Evolutionary conservation across 495 filamentous ascomycete genomes (phyloP), one percentile per base, ranked within the genome.

Genomic region (Penicillium maclennaniae): DNA sequence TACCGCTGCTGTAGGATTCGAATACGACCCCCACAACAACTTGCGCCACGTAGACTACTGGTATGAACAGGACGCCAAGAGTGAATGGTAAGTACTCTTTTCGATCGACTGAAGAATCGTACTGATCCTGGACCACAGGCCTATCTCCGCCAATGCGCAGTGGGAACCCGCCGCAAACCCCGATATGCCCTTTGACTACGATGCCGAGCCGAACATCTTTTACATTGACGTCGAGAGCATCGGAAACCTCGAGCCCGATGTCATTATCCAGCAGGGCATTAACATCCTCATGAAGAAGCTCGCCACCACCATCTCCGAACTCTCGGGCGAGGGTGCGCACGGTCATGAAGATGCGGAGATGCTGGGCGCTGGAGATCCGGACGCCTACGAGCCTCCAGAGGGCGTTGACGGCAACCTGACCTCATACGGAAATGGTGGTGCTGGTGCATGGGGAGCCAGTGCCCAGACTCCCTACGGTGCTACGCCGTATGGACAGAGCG

Each of bases 21-120:
- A 98, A 71, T 98, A 98, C 69, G 93, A 98, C 65, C 93, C 93
- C 52, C 86, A 92, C 66, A 98, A 98, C 70, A 95, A 92, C 68
- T 71, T 98, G 42, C 77, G 80, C 52, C 93, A 98, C 73, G 73
- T 90, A 38, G 87, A 95, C 63, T 83, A 92, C 65, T 98, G 93
- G 93, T 96, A 89, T 66, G 93, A 98, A 77, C 74, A 85, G 62
- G 86, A 95, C 77, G 68, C 91, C 3, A 78, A 78, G 45, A 80
- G 82, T 62, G 93, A 98, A 79, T 98, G 93, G 93, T 97, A 82
- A 58, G 88, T 80, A 43, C 44, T 43, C 26, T 7, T 14, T 6
- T 16, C 23, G 17, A 2, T 28, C 42, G 21, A 27, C 8, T 25
- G 46, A 5, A 23, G 14, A 23, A 12, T 28, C 9, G 38, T 19